phyloP scores from a whole-genome alignment of 768 basidiomycete genomes.

The Kwoniella pini region DNA sequence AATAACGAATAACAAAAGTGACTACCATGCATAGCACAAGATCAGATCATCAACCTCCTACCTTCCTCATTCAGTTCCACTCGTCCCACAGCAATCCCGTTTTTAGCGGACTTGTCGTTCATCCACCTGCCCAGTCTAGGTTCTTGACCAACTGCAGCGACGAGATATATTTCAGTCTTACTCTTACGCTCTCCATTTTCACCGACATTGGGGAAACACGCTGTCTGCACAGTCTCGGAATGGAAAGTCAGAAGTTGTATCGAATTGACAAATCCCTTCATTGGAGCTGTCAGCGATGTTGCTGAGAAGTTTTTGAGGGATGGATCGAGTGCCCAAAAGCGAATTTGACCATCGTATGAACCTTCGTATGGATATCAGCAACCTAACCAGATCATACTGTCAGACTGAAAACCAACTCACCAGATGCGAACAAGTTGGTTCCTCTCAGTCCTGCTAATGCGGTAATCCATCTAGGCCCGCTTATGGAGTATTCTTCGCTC shows the following conservation, averaged over 20 bases:
- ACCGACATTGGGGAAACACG: not conserved
- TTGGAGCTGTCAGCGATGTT: constrained; percentile 60
- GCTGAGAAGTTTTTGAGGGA: constrained; percentile 73
- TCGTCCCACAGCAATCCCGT: constrained; percentile 67
- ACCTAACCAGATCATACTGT: not conserved
- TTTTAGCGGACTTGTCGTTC: constrained; percentile 68
- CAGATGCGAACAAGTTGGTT: constrained; percentile 87
- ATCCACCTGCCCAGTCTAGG: constrained; percentile 89
- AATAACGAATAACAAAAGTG: no score
- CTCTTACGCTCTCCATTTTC: constrained; percentile 18
- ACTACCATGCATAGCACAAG: no score
- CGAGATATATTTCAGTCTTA: constrained; percentile 60
- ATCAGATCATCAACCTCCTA: constrained; percentile 10
- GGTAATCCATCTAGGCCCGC: constrained; percentile 89
- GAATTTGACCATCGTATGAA: constrained; percentile 88
- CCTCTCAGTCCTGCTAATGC: constrained; percentile 78
- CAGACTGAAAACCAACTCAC: no score
- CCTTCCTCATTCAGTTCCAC: constrained; percentile 30
- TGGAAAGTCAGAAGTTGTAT: constrained; percentile 72
- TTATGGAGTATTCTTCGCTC: constrained; percentile 63
- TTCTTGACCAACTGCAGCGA: constrained; percentile 83
- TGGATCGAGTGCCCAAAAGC: constrained; percentile 85
- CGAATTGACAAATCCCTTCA: constrained; percentile 83
- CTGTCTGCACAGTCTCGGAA: constrained; percentile 46
- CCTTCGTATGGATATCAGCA: constrained; percentile 59